Evolutionary conservation across 441 rosid genomes (phyloP), one percentile per base, ranked within the genome.

Genomic region (Populus hybrid): DNA sequence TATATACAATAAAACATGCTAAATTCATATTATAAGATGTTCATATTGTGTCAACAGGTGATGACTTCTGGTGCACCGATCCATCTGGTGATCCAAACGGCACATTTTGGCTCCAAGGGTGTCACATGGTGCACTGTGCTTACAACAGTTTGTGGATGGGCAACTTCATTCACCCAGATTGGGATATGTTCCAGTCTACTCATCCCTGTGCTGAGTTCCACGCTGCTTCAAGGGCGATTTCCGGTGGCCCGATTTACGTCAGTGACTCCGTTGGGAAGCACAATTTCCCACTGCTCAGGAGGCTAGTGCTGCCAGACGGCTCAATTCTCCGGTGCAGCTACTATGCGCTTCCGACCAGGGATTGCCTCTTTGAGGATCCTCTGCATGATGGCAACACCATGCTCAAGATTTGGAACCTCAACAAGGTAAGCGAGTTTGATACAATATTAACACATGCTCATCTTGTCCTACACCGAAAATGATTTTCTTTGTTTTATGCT

Each of bases 321-420:
- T 83, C 92, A 1, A 88, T 90, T 73, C 77, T 91, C 66, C 84
- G 91, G 32, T 85, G 92, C 21, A 84, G 83, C 53, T 83, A 83
- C 74, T 84, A 90, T 66, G 94, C 91, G 4, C 93, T 90, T 70
- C 96, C 93, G 0, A 89, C 91, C 28, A 81, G 84, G 67, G 97
- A 91, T 53, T 86, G 89, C 83, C 86, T 87, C 59, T 91, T 93
- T 73, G 84, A 74, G 0, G 87, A 90, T 67, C 97, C 92, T 63
- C 85, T 89, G 26, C 93, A 90, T 78, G 91, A 91, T 78, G 89
- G 92, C 67, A 89, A 88, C 63, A 91, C 94, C 61, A 86, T 89
- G 90, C 93, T 91, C 79, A 91, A 91, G 82, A 84, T 91, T 67
- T 89, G 96, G 92, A 93, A 88, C 83, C 78, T 93, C 69, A 93